phyloP scores from a whole-genome alignment of 805 yeast species.

The Teunomyces barrocoloradensis region DNA sequence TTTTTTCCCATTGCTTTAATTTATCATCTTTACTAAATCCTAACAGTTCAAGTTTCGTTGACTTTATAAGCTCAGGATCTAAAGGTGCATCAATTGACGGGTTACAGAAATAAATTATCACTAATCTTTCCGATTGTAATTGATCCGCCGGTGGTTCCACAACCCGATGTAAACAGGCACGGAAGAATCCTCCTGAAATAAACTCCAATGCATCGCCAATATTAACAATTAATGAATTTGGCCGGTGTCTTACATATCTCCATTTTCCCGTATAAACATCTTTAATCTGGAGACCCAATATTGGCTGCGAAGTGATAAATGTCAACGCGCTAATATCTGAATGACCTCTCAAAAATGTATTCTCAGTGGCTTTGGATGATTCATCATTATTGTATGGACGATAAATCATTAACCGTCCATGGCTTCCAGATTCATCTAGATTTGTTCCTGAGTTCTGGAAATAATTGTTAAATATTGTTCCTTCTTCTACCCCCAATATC shows the following conservation, averaged over 20 bases:
- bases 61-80: conserved; percentile 25
- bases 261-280: conserved; percentile 11
- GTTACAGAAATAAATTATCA: conserved; percentile 23
- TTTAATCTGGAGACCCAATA: conserved; percentile 10
- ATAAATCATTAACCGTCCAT: conserved; percentile 34
- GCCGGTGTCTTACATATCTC: conserved; percentile 12
- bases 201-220: conserved; percentile 14
- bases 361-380: conserved; percentile 6
- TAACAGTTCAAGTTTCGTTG: conserved; percentile 21
- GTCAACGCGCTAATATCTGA: conserved; percentile 12
- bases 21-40: conserved; percentile 12
- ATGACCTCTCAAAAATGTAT: conserved; percentile 11
- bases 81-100: conserved; percentile 18
- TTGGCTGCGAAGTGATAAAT: conserved; percentile 12
- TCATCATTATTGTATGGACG: conserved; percentile 9
- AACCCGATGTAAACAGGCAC: conserved; percentile 26
- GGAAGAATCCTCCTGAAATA: conserved; percentile 17
- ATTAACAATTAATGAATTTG: conserved; percentile 10
- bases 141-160: conserved; percentile 27
- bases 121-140: conserved; percentile 19
- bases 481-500: conserved; percentile 47
- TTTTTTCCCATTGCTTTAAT: conserved; percentile 11
- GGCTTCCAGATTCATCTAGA: conserved; percentile 28
- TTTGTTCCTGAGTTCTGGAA: conserved; percentile 33
- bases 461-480: conserved; percentile 35